Evolutionary conservation across 441 rosid species (phyloP), one percentile per base, ranked within the genome.

Genomic region (Breynia disticha): DNA sequence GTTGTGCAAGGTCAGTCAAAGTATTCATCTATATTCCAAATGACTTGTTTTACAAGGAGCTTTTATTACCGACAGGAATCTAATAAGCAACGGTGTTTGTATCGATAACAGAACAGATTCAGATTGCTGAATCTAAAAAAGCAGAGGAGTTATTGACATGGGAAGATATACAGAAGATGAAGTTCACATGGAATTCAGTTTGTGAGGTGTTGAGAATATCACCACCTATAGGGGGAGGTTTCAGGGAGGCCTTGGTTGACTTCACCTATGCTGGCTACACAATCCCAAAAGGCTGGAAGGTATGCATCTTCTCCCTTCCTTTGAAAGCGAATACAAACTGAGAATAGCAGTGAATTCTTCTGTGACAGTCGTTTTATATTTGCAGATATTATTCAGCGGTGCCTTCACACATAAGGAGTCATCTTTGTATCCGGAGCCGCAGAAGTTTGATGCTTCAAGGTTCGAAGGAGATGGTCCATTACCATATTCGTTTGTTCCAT

Each of bases 1-100:
- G 81, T 79, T 24, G 63, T 54, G 47, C 28, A 63, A 3, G 84
- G 84, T 75, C 35, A 28, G 35, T 28, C 35, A 4, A 1, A 28
- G 2, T 1, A 28, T 28, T 28, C 35, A 1, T 3, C 35, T 1
- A 28, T 28, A 28, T 1, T 28, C 35, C 5, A 28, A 28, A 1
- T 28, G 32, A 7, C 32, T 24, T 24, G 3, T 24, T 24, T 24
- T 7, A 24, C 32, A 24, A 3, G 32, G 7, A 24, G 7, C 32
- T 24, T 2, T 24, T 2, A 24, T 24, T n/a, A n/a, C n/a, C n/a
- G n/a, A n/a, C n/a, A n/a, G n/a, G n/a, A n/a, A n/a, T n/a, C 7
- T 6, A 11, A 5, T 37, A 5, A 37, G 11, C 3, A 22, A 56
- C 7, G 3, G 1, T n/a, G n/a, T 24, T 24, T 24, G 32, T 2